phyloP scores from a whole-genome alignment of 257 asterid genomes.

The Henckelia pumila region DNA sequence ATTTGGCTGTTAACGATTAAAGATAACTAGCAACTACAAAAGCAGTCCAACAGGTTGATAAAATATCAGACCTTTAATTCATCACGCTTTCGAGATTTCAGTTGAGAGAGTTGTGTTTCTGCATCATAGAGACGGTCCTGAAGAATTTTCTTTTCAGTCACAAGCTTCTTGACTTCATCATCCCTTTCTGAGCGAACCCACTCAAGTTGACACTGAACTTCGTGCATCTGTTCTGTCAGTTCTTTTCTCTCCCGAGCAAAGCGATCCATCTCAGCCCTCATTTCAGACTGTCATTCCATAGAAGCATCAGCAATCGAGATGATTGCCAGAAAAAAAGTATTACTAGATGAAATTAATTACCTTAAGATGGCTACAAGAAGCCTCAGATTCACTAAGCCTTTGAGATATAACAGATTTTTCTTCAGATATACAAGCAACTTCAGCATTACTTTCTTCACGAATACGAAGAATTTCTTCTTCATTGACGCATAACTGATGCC shows the following conservation, averaged over 20 bases:
- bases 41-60: conserved; percentile 8
- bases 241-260: conserved; percentile 87
- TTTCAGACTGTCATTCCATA: conserved; percentile 69
- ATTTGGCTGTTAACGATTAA: too few species aligned
- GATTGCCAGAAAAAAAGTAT: conserved; percentile 17
- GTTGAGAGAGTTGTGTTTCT: conserved; percentile 81
- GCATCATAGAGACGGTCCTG: conserved; percentile 91
- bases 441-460: conserved; percentile 80
- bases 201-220: conserved; percentile 83
- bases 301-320: conserved; percentile 20
- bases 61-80: conserved; percentile 68
- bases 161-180: conserved; percentile 73
- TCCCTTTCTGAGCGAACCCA: conserved; percentile 94
- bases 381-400: conserved; percentile 75
- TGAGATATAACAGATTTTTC: conserved; percentile 77
- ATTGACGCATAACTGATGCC: conserved; percentile 90
- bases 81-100: conserved; percentile 84
- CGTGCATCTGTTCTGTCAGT: conserved; percentile 76
- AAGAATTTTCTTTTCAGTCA: conserved; percentile 66
- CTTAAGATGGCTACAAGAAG: conserved; percentile 72
- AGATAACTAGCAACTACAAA: too few species aligned
- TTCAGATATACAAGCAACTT: conserved; percentile 53
- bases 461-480: conserved; percentile 78
- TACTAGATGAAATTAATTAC: conserved; percentile 38
- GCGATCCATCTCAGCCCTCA: conserved; percentile 80